phyloP scores from a whole-genome alignment of 1,139 yeast species.

The Magnusiomyces sp. region DNA sequence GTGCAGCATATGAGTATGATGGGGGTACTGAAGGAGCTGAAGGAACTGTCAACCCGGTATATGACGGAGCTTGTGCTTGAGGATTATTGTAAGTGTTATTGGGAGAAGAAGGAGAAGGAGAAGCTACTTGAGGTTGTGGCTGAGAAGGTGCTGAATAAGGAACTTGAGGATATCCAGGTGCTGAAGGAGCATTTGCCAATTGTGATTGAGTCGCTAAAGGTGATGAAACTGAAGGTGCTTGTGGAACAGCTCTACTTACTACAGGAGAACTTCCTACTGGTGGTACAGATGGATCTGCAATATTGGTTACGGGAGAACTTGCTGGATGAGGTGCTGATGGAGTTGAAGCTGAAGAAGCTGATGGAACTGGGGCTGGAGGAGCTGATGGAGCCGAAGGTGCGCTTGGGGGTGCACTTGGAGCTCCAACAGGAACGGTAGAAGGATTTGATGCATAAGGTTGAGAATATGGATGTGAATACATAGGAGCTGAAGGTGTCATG shows the following conservation, averaged over 20 bases:
- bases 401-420: background rate
- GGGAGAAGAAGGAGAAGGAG: background rate
- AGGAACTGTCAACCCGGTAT: background rate
- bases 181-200: background rate
- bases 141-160: background rate
- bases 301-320: background rate
- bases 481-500: constrained; percentile 33
- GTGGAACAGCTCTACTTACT: background rate
- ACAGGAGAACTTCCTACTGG: background rate
- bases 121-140: background rate
- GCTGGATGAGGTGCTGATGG: background rate
- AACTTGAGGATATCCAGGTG: background rate
- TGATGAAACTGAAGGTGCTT: background rate
- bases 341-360: background rate
- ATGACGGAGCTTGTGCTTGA: background rate
- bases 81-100: background rate
- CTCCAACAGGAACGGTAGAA: background rate
- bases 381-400: constrained; percentile 1
- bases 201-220: background rate
- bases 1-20: background rate
- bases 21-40: background rate
- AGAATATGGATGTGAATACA: constrained; percentile 29
- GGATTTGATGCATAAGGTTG: constrained; percentile 20
- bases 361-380: background rate
- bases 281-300: background rate